These are phyloP conservation scores for Trichophyton rubrum DNA, from an alignment of 2,329 filamentous ascomycete species.

Conservation along the genomic window DNA sequence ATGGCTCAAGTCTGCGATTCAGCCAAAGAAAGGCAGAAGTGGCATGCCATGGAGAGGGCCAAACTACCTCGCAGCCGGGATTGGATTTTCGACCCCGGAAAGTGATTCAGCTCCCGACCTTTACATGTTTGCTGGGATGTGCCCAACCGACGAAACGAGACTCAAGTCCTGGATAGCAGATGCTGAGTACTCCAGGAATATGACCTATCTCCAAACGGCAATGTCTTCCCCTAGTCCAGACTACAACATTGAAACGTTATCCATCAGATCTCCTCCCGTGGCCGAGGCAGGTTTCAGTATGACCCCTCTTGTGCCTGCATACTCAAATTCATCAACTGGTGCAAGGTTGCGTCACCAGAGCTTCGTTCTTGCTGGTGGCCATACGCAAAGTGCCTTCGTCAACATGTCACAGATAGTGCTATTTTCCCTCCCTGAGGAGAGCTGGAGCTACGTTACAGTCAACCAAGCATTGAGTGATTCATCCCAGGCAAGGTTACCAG, in stretches of 20 bases:
- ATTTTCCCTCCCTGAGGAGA: conserved; percentile 74
- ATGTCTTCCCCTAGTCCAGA: conserved; percentile 11
- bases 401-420: conserved; percentile 88
- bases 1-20: conserved; percentile 39
- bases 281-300: conserved; percentile 79
- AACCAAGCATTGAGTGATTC: conserved; percentile 29
- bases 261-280: conserved; percentile 51
- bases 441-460: conserved; percentile 72
- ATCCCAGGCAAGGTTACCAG: conserved; percentile 46
- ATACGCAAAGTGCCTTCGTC: conserved; percentile 71
- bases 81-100: conserved; percentile 55
- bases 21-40: conserved; percentile 17
- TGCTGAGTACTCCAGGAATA: conserved; percentile 67
- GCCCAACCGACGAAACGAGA: conserved; percentile 41
- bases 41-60: conserved; percentile 31
- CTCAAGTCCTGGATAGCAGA: conserved; percentile 50
- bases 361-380: conserved; percentile 73
- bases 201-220: conserved; percentile 47
- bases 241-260: conserved; percentile 30
- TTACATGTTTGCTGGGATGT: conserved; percentile 88
- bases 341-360: conserved; percentile 59
- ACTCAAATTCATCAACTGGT: conserved; percentile 51
- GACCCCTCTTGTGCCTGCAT: conserved; percentile 58
- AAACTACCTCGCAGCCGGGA: conserved; percentile 47
- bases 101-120: conserved; percentile 34